Evolutionary conservation across 208 protist genomes (phyloP), one percentile per base, ranked within the genome.

Genomic region (Leishmania amazonensis): DNA sequence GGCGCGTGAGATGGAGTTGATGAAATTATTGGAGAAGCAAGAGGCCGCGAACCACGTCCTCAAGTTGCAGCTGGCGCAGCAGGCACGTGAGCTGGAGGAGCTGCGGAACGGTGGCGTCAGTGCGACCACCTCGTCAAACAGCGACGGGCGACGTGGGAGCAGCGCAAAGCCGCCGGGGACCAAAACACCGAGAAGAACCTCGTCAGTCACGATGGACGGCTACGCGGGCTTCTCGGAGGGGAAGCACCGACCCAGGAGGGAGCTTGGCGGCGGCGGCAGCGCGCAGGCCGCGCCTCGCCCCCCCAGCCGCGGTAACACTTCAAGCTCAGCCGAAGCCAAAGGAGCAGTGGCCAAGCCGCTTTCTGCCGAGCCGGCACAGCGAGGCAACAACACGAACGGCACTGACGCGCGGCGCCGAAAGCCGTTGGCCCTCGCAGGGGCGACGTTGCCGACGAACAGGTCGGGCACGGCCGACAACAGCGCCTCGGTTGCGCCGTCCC

Each of bases 11-110:
- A 75, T 31, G 17, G 87, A 94, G 76, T 72, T 97, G 57, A 83
- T 89, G 1, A 78, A 91, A 76, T 86, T 85, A 1, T 80, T 96
- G 67, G 86, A 92, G 67, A 49, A 71, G 74, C 80, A 93, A 76
- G 89, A 93, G 79, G 84, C 87, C 54, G 88, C 90, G 78, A 96
- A 95, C 71, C 76, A 83, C 11, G 35, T 76, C 57, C 85, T 97
- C 31, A 57, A 85, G 73, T 79, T 88, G 75, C 83, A 89, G 64
- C 79, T 95, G 54, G 85, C 84, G 1, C 65, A 91, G 76, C 91
- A 96, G 84, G 78, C 86, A 31, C 76, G 76, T 21, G 89, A 94
- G 86, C 58, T 95, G n/a, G 80, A 75, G 47, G 81, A 80, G 84
- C n/a, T 91, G 82, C 79, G 81, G 11, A 51, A 17, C 35, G 51